Base-by-base conservation (phyloP, 179 eudicot species). In the Spergularia azorica region DNA sequence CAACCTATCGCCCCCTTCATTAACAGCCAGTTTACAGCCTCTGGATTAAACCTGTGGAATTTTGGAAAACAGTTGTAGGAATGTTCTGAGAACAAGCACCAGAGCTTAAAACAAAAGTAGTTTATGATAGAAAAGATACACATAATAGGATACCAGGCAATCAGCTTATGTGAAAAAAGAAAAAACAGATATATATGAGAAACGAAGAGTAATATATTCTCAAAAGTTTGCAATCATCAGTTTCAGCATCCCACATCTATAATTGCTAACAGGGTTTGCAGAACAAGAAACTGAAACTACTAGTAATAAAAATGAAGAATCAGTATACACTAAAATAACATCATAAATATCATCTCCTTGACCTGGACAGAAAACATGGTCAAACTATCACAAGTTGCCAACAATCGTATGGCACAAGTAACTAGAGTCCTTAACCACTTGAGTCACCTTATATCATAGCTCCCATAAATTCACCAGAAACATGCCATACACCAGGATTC, bases 1-100 rank as follows among this genome's bases (percentile, higher is more conserved):
- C 88, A 87, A 36, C 88, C 88, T 10, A 83, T 72, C 58, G 79
- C 61, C 70, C 84, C 90, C 50, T 85, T 85, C 74, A 83, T 81
- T 51, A 85, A 78, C 21, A 83, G 67, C 86, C 84, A 79, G 36
- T 86, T 80, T 55, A 83, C 65, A 1, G 86, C 84, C 73, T 87
- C 88, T 15, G 85, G 88, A 67, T 71, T 80, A 58, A 87, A 87
- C 85, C 88, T 85, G 72, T 43, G 69, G 20, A 2, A 32, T 66
- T 20, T 36, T 6, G 6, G 12, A 12, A 66, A 51, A 59, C 4
- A 38, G 39, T 9, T 70, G 71, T 67, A 5, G 36, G 41, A 50
- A 20, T 67, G 54, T 16, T 58, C 20, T 46, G 13, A 59, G 70
- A 69, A 21, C 70, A 10, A 18, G 46, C 54, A 71, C 9, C 38